Percentiles rank a stretch among this genome's conserved stretches.
Conservation (phyloP, 129 eudicot genomes). For the Pittosporum tobira region DNA sequence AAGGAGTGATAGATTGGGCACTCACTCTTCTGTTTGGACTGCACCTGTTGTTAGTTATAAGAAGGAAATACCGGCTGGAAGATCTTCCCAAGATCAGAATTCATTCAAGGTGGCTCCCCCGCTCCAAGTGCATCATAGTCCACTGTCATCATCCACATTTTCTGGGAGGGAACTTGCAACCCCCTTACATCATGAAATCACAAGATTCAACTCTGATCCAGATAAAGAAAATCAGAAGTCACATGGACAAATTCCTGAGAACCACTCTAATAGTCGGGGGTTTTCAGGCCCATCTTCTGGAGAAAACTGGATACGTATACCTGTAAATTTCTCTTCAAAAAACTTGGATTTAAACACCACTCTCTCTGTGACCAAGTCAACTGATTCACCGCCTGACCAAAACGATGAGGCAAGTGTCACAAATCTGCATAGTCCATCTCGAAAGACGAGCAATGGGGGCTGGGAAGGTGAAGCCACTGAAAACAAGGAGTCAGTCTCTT, state of each 20-base stretch:
- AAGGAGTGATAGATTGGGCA: constrained; percentile 9
- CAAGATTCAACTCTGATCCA: constrained; percentile 7
- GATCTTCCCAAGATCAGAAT: constrained; percentile 17
- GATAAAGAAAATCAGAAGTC: constrained; percentile 17
- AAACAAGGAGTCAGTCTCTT: constrained; percentile 20
- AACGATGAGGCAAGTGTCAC: too few species aligned
- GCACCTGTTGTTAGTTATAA: constrained; percentile 8
- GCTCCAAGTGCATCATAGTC: too few species aligned
- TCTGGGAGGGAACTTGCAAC: constrained; percentile 7
- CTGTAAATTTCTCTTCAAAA: constrained; percentile 27
- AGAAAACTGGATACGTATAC: constrained; percentile 27
- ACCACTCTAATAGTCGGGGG: constrained; percentile 21
- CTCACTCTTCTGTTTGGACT: constrained; percentile 12
- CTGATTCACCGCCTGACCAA: constrained; percentile 16
- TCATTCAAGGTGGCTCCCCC: constrained; percentile 18
- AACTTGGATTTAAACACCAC: constrained; percentile 24
- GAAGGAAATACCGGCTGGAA: constrained; percentile 7
- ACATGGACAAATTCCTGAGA: constrained; percentile 22
- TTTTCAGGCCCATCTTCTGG: constrained; percentile 37
- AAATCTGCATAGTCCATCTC: too few species aligned
- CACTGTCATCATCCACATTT: constrained; percentile 23
- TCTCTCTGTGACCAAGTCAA: constrained; percentile 19
- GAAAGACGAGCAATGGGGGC: too few species aligned
- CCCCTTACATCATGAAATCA: not conserved
- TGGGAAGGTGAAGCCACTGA: too few species aligned